Conservation (phyloP, 495 filamentous ascomycete genomes). For the Trichoderma gamsii region DNA sequence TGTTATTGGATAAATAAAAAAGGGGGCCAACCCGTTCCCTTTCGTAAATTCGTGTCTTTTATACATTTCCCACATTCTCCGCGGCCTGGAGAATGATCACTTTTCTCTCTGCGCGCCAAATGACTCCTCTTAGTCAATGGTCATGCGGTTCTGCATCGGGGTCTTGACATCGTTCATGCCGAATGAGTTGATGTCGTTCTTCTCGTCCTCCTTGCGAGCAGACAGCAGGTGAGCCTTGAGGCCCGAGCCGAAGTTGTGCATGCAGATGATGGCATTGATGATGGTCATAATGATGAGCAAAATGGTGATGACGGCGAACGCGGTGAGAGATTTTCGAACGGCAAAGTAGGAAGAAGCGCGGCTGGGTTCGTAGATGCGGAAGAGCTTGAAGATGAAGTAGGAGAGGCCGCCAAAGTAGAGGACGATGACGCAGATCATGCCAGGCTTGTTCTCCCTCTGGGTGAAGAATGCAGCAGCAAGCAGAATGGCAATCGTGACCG, state of each 20-base stretch:
- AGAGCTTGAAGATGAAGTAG: constrained; percentile 97
- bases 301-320: constrained; percentile 90
- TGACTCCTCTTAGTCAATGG: constrained; percentile 61
- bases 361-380: constrained; percentile 75
- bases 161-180: constrained; percentile 53
- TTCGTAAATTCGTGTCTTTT: constrained; percentile 17
- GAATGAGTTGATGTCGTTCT: constrained; percentile 65
- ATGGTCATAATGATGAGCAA: constrained; percentile 85
- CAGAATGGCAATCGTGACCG: constrained; percentile 82
- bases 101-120: not conserved
- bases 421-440: constrained; percentile 72
- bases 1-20: not conserved
- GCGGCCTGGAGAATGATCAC: not conserved
- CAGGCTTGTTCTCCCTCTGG: constrained; percentile 68
- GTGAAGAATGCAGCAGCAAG: constrained; percentile 78
- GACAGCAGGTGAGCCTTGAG: constrained; percentile 78
- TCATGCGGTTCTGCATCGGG: constrained; percentile 69
- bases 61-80: constrained; percentile 13
- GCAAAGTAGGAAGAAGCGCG: constrained; percentile 56
- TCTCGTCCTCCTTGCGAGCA: constrained; percentile 60
- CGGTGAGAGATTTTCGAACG: constrained; percentile 73
- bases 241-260: constrained; percentile 83
- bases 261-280: constrained; percentile 77
- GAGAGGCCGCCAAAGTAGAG: constrained; percentile 85
- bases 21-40: constrained; percentile 12